These are phyloP conservation scores for Sporothrix pseudoabietina DNA, from an alignment of 2,329 filamentous ascomycete species.

Conservation along the genomic window DNA sequence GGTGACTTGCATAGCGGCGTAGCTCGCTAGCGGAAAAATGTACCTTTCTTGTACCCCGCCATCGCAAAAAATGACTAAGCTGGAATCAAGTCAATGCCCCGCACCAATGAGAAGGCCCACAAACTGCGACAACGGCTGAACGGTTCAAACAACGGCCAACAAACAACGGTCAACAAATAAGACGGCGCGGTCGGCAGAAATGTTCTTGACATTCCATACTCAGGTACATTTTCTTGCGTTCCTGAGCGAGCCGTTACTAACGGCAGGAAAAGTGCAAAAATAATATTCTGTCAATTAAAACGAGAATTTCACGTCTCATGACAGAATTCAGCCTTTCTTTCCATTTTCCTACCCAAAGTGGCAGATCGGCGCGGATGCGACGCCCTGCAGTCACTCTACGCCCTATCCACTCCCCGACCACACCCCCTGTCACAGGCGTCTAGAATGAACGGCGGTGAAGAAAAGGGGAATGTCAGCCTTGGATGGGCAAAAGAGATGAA, in stretches of 20 bases:
- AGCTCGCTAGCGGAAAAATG: neutral
- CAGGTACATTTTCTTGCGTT: neutral
- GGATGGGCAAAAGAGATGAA: neutral
- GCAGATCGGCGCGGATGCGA: constrained; percentile 17
- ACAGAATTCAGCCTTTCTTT: too few species aligned
- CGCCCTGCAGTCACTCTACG: constrained; percentile 12
- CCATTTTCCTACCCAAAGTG: neutral
- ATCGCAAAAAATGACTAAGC: constrained; percentile 18
- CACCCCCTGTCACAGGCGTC: constrained; percentile 3
- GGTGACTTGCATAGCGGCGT: neutral
- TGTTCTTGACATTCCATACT: neutral
- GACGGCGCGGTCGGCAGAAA: neutral
- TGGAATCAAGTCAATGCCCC: constrained; percentile 8
- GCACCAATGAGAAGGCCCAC: constrained; percentile 25
- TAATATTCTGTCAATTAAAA: neutral
- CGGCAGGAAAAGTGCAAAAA: neutral
- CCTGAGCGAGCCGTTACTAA: neutral
- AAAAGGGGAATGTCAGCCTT: neutral
- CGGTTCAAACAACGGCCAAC: neutral
- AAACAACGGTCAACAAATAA: neutral
- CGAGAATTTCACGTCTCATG: neutral
- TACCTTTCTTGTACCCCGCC: constrained; percentile 12
- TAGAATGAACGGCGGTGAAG: constrained; percentile 9
- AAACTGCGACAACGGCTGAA: constrained; percentile 3
- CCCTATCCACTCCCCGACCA: neutral